Evolutionary conservation across 192 early-diverging fungal genomes (phyloP).

Genomic region (Glomus cerebriforme): DNA sequence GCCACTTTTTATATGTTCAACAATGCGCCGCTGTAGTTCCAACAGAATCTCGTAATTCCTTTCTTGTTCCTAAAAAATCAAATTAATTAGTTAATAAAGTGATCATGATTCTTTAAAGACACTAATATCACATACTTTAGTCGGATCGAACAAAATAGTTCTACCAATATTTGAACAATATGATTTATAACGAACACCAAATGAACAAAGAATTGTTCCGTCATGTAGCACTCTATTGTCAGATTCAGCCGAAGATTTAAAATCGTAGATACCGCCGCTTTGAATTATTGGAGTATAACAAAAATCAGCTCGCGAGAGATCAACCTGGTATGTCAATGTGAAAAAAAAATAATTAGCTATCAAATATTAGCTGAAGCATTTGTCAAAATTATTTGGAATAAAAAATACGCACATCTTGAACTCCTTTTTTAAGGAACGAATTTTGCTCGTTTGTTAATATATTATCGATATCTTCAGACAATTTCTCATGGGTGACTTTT

Average conservation of each 20-base stretch:
- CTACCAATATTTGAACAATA: slow-evolving; percentile 95
- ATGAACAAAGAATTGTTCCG: slow-evolving; percentile 89
- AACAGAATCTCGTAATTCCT: slow-evolving; percentile 92
- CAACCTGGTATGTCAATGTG: slow-evolving; percentile 38
- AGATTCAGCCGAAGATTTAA: slow-evolving; percentile 78
- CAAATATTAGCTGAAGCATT: background rate
- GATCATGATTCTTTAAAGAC: slow-evolving; percentile 18
- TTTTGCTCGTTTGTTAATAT: slow-evolving; percentile 67
- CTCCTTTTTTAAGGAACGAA: slow-evolving; percentile 53
- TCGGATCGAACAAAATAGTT: slow-evolving; percentile 93
- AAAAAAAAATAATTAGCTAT: slow-evolving; percentile 11
- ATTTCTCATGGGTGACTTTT: slow-evolving; percentile 79
- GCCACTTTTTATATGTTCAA: slow-evolving; percentile 73
- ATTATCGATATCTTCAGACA: slow-evolving; percentile 74
- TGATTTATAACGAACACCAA: slow-evolving; percentile 91
- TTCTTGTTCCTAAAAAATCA: slow-evolving; percentile 65
- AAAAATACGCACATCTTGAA: slow-evolving; percentile 57
- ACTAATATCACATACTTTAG: slow-evolving; percentile 46
- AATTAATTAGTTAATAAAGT: background rate
- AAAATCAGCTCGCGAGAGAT: slow-evolving; percentile 80
- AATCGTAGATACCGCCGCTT: slow-evolving; percentile 91
- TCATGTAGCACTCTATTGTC: slow-evolving; percentile 70
- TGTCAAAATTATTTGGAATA: background rate
- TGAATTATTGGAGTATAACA: slow-evolving; percentile 94
- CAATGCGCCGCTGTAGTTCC: slow-evolving; percentile 76